A percentile compares a stretch with the other conserved stretches of the same genome.
phyloP scores from a whole-genome alignment of 257 asterid species.

The Paulownia fortunei region DNA sequence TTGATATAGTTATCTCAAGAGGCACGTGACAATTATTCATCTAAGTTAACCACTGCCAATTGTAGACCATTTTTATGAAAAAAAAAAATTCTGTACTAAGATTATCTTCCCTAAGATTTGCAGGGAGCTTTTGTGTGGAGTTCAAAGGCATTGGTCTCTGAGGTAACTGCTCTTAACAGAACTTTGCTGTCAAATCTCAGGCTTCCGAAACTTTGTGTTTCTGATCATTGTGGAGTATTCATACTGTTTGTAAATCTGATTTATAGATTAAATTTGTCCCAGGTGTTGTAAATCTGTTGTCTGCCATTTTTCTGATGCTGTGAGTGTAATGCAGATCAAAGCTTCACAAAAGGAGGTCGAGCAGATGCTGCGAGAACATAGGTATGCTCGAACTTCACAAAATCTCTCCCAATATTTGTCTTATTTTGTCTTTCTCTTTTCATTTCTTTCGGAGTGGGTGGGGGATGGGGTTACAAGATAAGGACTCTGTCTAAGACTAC shows the following conservation, averaged over 20 bases:
- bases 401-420: neutral
- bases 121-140: slow-evolving; percentile 99
- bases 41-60: slow-evolving; percentile 15
- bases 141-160: slow-evolving; percentile 89
- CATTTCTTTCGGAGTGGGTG: neutral
- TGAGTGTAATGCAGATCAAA: slow-evolving; percentile 72
- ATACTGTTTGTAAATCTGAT: neutral
- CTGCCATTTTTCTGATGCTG: slow-evolving; percentile 44
- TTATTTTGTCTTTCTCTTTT: neutral
- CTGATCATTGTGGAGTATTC: slow-evolving; percentile 10
- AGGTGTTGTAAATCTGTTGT: slow-evolving; percentile 18
- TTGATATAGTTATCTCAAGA: neutral
- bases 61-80: neutral
- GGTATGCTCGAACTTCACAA: slow-evolving; percentile 40
- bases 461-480: neutral
- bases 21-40: neutral
- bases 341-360: slow-evolving; percentile 90
- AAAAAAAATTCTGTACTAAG: too few relatives aligned
- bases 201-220: slow-evolving; percentile 5
- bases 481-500: too few relatives aligned
- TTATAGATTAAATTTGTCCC: slow-evolving; percentile 14
- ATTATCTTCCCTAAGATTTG: neutral
- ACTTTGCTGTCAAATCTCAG: slow-evolving; percentile 2
- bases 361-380: slow-evolving; percentile 79
- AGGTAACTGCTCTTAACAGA: slow-evolving; percentile 60